Conservation (phyloP, 495 filamentous ascomycete species). For the Symbiotaphrina buchneri region DNA sequence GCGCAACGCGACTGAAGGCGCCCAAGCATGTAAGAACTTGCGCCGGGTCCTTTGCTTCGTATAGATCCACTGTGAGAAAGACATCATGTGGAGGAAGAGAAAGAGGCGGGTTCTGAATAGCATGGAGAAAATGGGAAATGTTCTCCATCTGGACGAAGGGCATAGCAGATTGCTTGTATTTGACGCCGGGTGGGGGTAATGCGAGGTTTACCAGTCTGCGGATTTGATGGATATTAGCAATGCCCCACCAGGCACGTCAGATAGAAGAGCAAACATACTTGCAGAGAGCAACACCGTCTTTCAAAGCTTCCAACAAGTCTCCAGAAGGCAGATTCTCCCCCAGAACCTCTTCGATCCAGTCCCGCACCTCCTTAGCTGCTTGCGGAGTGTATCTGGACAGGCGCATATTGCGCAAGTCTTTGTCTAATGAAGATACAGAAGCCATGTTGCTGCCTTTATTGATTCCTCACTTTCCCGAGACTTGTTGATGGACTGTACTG, state of each 20-base stretch:
- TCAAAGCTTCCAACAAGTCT: slow-evolving; percentile 69
- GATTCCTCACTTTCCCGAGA: too few relatives aligned
- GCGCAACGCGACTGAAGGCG: slow-evolving; percentile 75
- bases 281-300: slow-evolving; percentile 82
- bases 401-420: slow-evolving; percentile 84
- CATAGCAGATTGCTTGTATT: slow-evolving; percentile 69
- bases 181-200: slow-evolving; percentile 52
- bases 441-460: slow-evolving; percentile 35
- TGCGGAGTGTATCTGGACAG: slow-evolving; percentile 84
- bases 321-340: slow-evolving; percentile 41
- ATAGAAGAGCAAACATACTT: slow-evolving; percentile 29
- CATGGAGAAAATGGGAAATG: slow-evolving; percentile 84
- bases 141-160: slow-evolving; percentile 99
- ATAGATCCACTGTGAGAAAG: slow-evolving; percentile 94
- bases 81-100: slow-evolving; percentile 82
- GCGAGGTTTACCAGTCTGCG: slow-evolving; percentile 72
- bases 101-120: slow-evolving; percentile 63
- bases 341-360: slow-evolving; percentile 76
- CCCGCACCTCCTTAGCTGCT: slow-evolving; percentile 64
- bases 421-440: slow-evolving; percentile 82
- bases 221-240: background rate
- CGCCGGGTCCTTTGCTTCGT: slow-evolving; percentile 87
- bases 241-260: slow-evolving; percentile 2
- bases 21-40: slow-evolving; percentile 87
- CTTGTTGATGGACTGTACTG: too few relatives aligned